A percentile compares a stretch with the other conserved stretches of the same genome.
Conservation (phyloP, 2,329 filamentous ascomycete species). For the Pochonia chlamydosporia region DNA sequence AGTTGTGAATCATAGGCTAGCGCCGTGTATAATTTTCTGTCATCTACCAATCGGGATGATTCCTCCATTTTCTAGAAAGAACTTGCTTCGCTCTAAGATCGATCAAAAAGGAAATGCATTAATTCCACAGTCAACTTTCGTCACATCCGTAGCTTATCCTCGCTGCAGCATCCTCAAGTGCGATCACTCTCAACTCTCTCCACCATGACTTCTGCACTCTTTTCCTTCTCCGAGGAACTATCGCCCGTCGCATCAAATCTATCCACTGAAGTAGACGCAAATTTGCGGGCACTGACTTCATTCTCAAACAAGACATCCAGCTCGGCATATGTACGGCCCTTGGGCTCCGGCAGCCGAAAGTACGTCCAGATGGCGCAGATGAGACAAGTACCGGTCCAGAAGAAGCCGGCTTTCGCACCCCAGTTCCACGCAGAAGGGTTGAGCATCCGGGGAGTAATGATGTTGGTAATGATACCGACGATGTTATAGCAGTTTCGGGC, state of each 20-base stretch:
- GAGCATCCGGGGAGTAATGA: conserved; percentile 41
- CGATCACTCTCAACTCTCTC: conserved; percentile 10
- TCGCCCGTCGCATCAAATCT: conserved; percentile 16
- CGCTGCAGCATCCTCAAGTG: background rate
- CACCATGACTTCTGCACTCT: conserved; percentile 11
- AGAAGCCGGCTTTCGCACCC: conserved; percentile 41
- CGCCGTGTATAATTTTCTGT: background rate
- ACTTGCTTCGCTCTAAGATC: background rate
- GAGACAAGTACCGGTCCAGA: conserved; percentile 39
- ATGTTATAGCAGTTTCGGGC: conserved; percentile 44
- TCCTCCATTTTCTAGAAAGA: background rate
- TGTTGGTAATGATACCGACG: conserved; percentile 38
- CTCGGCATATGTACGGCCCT: conserved; percentile 47
- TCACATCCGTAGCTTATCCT: too few relatives aligned
- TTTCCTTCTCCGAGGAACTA: conserved; percentile 14
- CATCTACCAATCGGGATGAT: conserved; percentile 1
- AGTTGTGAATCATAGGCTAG: background rate
- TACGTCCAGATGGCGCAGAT: conserved; percentile 43
- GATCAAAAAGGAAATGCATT: too few relatives aligned
- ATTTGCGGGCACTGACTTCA: conserved; percentile 35
- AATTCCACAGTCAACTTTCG: too few relatives aligned
- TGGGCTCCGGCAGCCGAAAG: conserved; percentile 49
- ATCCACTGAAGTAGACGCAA: conserved; percentile 25
- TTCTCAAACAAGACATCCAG: conserved; percentile 50
- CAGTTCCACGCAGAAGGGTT: conserved; percentile 40